A percentile compares a stretch with the other conserved stretches of the same genome.
These are phyloP conservation scores for Heterobasidion occidentale DNA, from an alignment of 1,284 basidiomycete species.

Conservation along the genomic window DNA sequence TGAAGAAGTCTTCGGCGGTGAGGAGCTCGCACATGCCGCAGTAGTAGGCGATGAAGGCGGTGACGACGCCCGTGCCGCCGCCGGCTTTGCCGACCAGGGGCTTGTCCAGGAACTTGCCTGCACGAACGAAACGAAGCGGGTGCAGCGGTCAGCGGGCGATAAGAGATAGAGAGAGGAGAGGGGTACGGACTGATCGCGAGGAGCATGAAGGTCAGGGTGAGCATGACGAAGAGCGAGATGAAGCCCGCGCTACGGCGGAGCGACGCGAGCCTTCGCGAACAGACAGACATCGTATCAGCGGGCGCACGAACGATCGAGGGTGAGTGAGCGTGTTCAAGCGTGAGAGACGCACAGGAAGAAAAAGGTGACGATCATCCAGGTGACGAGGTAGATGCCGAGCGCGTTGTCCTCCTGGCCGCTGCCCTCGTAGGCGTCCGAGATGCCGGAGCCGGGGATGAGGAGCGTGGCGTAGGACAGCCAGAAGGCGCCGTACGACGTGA, in stretches of 20 bases:
- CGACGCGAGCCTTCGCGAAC: conserved; percentile 42
- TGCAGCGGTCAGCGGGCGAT: neutral
- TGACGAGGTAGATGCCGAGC: conserved; percentile 58
- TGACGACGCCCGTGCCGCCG: conserved; percentile 65
- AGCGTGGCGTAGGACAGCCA: conserved; percentile 75
- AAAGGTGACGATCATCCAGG: conserved; percentile 69
- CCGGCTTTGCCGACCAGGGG: conserved; percentile 46
- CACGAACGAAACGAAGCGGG: neutral
- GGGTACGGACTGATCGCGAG: conserved; percentile 38
- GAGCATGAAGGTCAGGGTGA: conserved; percentile 57
- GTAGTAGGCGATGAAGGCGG: conserved; percentile 65
- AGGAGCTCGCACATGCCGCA: conserved; percentile 56
- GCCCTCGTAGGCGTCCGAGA: conserved; percentile 42
- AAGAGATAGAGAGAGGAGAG: neutral
- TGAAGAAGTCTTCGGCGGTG: conserved; percentile 39
- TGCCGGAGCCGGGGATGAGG: conserved; percentile 55
- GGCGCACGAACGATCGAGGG: neutral
- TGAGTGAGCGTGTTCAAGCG: neutral
- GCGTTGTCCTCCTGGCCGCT: conserved; percentile 43
- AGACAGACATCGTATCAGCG: neutral
- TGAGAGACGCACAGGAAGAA: conserved; percentile 41
- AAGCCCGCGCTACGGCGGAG: conserved; percentile 63
- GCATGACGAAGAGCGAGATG: conserved; percentile 64
- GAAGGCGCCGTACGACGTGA: conserved; percentile 78
- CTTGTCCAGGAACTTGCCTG: conserved; percentile 14